Evolutionary conservation across 768 basidiomycete species (phyloP), one percentile per base, ranked within the genome.

Genomic region (Boletellus sp.): DNA sequence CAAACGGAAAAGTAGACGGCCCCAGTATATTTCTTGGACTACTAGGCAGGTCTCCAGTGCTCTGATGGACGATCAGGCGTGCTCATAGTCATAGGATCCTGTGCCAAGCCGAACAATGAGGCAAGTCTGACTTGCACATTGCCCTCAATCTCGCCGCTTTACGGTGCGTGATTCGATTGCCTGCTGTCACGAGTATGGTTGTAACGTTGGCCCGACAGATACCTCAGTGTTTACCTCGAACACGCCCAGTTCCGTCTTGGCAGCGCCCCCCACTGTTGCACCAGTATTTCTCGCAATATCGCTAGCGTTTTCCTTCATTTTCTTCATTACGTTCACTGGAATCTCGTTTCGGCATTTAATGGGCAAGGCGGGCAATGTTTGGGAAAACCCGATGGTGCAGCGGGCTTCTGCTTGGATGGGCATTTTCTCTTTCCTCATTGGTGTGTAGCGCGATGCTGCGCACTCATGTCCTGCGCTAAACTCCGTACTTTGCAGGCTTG

Each of bases 371-470:
- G 68, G 76, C 23, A 70, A 67, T 3, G 38, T 66, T 3, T 71
- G 87, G 52, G 81, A 83, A 36, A 81, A 73, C 28, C 84, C 85
- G 0, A 50, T 73, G 31, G 56, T 85, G 12, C 84, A 86, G 51
- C 75, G 76, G 19, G 54, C 69, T 16, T 81, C 83, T 11, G 84
- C 86, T 13, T 90, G 87, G 85, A 73, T 88, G 53, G 88, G 88
- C 4, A 74, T 90, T 40, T 72, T 84, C 50, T 84, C 85, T n/a
- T 90, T 88, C 65, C 70, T 89, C 58, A 76, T 85, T 39, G 87
- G 87, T 82, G 52, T 28, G 72, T 62, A 11, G 28, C 36, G 13
- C n/a, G 33, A 11, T 8, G 6, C 15, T 13, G 1, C 19, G 11
- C 6, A 17, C 26, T 45, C 7, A 32, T 4, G 23, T 35, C 22